Conservation (phyloP, 106 monocot species). For the Dendrobium huoshanense region DNA sequence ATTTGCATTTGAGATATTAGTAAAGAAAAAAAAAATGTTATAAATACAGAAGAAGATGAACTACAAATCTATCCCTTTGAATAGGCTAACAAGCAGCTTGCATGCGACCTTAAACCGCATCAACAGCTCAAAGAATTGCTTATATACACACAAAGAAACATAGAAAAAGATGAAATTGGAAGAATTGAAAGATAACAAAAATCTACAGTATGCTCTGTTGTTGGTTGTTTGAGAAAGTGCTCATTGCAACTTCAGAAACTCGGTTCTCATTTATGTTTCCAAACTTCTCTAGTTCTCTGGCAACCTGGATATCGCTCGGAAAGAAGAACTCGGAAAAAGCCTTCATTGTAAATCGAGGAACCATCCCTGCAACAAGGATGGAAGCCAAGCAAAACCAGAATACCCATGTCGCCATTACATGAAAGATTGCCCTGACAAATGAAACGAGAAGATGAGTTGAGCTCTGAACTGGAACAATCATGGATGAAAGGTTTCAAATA, state of each 20-base stretch:
- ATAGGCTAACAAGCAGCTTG: neutral
- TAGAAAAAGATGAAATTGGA: neutral
- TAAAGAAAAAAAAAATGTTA: neutral
- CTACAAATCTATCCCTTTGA: conserved; percentile 1
- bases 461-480: neutral
- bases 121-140: neutral
- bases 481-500: neutral
- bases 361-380: conserved; percentile 44
- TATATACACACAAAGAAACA: conserved; percentile 3
- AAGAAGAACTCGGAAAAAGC: conserved; percentile 37
- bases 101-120: neutral
- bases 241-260: conserved; percentile 41
- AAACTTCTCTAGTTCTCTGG: conserved; percentile 67
- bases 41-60: neutral
- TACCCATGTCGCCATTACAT: conserved; percentile 50
- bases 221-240: conserved; percentile 9
- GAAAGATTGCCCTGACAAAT: conserved; percentile 74
- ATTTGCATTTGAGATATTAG: too few relatives aligned
- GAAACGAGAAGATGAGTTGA: neutral
- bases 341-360: conserved; percentile 64
- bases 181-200: neutral
- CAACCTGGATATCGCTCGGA: conserved; percentile 76
- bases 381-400: conserved; percentile 74
- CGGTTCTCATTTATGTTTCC: neutral
- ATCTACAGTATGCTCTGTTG: neutral